Evolutionary conservation across 2,329 filamentous ascomycete species (phyloP), one percentile per base, ranked within the genome.

Genomic region (Arthrinium puccinioides): DNA sequence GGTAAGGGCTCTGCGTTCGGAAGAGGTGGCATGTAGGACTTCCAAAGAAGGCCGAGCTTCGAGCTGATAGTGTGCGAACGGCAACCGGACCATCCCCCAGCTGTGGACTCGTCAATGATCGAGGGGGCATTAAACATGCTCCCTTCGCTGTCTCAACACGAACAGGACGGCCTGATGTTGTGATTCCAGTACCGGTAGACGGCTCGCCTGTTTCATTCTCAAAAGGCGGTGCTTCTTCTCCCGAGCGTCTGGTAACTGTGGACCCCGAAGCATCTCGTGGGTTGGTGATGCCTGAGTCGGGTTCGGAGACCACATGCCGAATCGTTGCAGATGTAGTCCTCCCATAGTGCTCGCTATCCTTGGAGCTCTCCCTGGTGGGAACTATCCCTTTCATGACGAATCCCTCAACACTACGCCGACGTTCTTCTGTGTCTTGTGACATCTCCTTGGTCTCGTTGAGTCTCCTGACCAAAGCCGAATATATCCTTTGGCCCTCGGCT

Each of bases 391-490:
- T 34, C n/a, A 39, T 36, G 11, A 46, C 33, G 13, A 49, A 38
- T 16, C 44, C 36, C 13, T 48, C 43, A 23, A 36, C 16, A 23
- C 36, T 55, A 3, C 36, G 42, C 32, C 50, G 44, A 14, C 41
- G 40, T 28, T 52, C 41, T 13, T 52, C 41, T 8, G 23, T 37
- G 6, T 25, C 39, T 11, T 48, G 32, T 1, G 43, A 44, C n/a
- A 45, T 34, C 4, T 53, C 47, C 18, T 59, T 60, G 2, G 60
- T 63, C 9, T 69, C 63, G 9, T 65, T 56, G 28, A 77, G 55
- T 23, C 67, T 64, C 43, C 73, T 73, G 59, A 83, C 74, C n/a
- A 84, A 59, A 2, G 78, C 79, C 6, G 75, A 76, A 48, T 80
- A 83, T 4, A 84, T 67, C 24, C 72, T 67, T 26, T 77, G 67